phyloP scores from a whole-genome alignment of 768 basidiomycete genomes.

The Lactarius akahatsu region DNA sequence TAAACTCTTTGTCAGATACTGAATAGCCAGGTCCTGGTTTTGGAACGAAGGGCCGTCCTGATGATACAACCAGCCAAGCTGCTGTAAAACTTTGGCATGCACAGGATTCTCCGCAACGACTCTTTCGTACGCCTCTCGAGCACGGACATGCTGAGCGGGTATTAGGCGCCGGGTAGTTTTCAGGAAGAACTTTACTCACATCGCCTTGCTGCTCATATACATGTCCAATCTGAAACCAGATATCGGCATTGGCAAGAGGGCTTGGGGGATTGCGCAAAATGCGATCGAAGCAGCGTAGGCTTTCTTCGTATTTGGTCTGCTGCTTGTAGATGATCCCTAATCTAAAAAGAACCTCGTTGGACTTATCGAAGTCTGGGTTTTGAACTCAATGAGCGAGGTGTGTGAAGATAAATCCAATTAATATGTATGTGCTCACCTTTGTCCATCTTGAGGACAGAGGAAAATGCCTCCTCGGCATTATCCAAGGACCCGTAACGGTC shows the following conservation, averaged over 20 bases:
- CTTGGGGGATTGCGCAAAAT: constrained; percentile 95
- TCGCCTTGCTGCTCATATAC: constrained; percentile 98
- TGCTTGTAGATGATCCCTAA: constrained; percentile 99
- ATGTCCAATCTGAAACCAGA: constrained; percentile 99
- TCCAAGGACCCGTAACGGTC: constrained; percentile 98
- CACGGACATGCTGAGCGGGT: constrained; percentile 67
- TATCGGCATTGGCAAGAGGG: constrained; percentile 94
- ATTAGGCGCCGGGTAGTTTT: constrained; percentile 23
- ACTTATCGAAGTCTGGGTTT: constrained; percentile 88
- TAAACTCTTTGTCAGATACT: constrained; percentile 90
- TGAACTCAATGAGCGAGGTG: not conserved
- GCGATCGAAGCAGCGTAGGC: constrained; percentile 90
- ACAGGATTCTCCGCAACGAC: constrained; percentile 91
- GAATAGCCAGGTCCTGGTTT: constrained; percentile 92
- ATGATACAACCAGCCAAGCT: constrained; percentile 97
- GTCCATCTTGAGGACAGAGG: constrained; percentile 95
- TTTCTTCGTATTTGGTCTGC: constrained; percentile 89
- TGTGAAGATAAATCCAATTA: not conserved
- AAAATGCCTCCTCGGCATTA: constrained; percentile 98
- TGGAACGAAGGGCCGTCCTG: constrained; percentile 94
- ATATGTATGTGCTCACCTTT: constrained; percentile 54
- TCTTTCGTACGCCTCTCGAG: constrained; percentile 94
- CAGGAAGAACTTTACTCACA: constrained; percentile 46
- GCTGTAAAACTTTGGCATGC: constrained; percentile 96
- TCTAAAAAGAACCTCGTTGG: constrained; percentile 97